Evolutionary conservation across 257 asterid genomes (phyloP).

Genomic region (Nicotiana benthamiana): DNA sequence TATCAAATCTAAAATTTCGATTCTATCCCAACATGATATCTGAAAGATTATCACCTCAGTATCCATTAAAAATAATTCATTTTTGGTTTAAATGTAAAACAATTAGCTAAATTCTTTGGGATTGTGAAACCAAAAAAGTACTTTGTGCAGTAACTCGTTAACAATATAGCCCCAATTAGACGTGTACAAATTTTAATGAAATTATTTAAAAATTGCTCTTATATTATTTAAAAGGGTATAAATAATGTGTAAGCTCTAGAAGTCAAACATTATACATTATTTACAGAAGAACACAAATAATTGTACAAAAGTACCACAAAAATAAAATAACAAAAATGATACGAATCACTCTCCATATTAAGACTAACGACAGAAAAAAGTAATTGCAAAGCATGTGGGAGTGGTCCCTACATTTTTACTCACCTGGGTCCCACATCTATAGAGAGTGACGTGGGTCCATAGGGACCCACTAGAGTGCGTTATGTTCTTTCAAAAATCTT

Average conservation of each 20-base stretch:
- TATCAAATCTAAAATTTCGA: too few species aligned
- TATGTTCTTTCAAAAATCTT: neutral
- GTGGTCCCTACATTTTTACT: slow-evolving; percentile 8
- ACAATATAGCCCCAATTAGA: too few species aligned
- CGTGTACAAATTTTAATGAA: too few species aligned
- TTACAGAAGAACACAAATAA: neutral
- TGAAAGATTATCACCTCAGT: too few species aligned
- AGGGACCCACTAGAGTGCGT: neutral
- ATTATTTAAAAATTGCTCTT: too few species aligned
- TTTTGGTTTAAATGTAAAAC: too few species aligned
- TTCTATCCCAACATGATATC: too few species aligned
- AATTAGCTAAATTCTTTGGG: too few species aligned
- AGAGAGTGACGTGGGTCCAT: neutral
- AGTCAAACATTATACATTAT: neutral
- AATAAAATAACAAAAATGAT: neutral
- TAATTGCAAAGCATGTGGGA: slow-evolving; percentile 26
- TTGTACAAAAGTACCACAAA: neutral
- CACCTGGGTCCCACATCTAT: neutral
- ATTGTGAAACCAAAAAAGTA: too few species aligned
- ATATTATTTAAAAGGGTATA: too few species aligned
- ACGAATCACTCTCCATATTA: neutral
- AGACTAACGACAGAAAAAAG: neutral
- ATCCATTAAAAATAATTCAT: too few species aligned
- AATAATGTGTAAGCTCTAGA: neutral
- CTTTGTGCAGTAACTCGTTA: too few species aligned